A percentile compares a stretch with the other conserved stretches of the same genome.
These are phyloP conservation scores for Silene conica DNA, from an alignment of 148 eudicot genomes.

Conservation along the genomic window DNA sequence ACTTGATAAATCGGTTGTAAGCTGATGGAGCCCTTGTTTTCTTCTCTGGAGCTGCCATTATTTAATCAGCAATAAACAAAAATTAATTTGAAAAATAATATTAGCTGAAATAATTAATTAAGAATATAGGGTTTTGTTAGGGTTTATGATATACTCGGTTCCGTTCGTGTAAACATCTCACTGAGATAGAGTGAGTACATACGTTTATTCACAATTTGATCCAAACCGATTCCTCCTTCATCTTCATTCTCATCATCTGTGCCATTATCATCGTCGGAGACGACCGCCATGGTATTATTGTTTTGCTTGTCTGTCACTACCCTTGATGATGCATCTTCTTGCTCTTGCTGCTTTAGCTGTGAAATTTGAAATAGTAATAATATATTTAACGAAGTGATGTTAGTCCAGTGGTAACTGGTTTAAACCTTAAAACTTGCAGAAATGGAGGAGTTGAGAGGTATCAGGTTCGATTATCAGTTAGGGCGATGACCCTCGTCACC, in stretches of 20 bases:
- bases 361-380: too few relatives aligned
- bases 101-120: too few relatives aligned
- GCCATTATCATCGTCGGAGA: constrained; percentile 34
- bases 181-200: too few relatives aligned
- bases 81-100: background rate
- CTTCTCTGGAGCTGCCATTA: constrained; percentile 73
- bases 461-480: too few relatives aligned
- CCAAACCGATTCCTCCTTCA: constrained; percentile 19
- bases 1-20: constrained; percentile 88
- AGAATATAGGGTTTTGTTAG: background rate
- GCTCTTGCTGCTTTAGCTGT: constrained; percentile 24
- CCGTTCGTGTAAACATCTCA: too few relatives aligned
- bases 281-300: constrained; percentile 29
- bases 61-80: background rate
- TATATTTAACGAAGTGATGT: too few relatives aligned
- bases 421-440: too few relatives aligned
- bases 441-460: too few relatives aligned
- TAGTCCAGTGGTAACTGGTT: too few relatives aligned
- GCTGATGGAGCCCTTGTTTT: constrained; percentile 86
- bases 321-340: constrained; percentile 29
- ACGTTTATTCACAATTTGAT: constrained; percentile 71
- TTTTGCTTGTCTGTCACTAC: constrained; percentile 28
- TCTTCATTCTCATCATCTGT: constrained; percentile 46
- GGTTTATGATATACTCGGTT: background rate
- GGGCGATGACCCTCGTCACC: too few relatives aligned